Conservation (phyloP, 306 rosid species). For the Crataegus laevigata region DNA sequence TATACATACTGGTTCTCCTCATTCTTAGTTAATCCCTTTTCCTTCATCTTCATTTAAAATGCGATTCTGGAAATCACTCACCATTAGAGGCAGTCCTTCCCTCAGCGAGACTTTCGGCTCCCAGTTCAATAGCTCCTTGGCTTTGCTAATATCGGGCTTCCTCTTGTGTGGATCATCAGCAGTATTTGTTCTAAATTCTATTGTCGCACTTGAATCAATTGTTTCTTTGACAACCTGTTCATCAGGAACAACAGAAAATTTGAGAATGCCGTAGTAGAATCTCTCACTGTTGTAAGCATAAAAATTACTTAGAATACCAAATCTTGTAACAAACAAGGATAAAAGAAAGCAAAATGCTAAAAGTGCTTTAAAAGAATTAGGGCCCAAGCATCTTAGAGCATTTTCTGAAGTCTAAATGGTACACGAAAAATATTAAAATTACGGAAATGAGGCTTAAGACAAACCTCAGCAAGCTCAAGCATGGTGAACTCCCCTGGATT, state of each 20-base stretch:
- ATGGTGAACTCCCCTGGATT: constrained; percentile 97
- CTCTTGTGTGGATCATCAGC: constrained; percentile 99
- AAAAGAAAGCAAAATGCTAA: not conserved
- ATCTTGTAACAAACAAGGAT: not conserved
- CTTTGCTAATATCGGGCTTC: constrained; percentile 94
- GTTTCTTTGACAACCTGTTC: constrained; percentile 87
- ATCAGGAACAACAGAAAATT: constrained; percentile 8
- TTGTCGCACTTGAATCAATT: constrained; percentile 86
- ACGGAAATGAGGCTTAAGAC: not conserved
- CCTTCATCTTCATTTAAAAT: constrained; percentile 96
- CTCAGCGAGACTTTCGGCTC: constrained; percentile 73
- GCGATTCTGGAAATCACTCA: constrained; percentile 85
- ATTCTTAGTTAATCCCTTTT: constrained; percentile 42
- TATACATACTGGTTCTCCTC: constrained; percentile 30
- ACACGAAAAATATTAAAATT: not conserved
- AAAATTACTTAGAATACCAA: not conserved
- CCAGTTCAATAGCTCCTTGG: constrained; percentile 91
- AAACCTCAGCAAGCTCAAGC: constrained; percentile 94
- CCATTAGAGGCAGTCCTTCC: constrained; percentile 96
- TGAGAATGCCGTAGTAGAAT: constrained; percentile 2
- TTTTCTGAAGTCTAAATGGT: not conserved
- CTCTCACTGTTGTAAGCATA: not conserved
- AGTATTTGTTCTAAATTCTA: constrained; percentile 79
- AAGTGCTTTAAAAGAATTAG: not conserved
- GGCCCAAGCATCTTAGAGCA: not conserved